Evolutionary conservation across 2,329 filamentous ascomycete species (phyloP).

Genomic region (Moelleriella libera): DNA sequence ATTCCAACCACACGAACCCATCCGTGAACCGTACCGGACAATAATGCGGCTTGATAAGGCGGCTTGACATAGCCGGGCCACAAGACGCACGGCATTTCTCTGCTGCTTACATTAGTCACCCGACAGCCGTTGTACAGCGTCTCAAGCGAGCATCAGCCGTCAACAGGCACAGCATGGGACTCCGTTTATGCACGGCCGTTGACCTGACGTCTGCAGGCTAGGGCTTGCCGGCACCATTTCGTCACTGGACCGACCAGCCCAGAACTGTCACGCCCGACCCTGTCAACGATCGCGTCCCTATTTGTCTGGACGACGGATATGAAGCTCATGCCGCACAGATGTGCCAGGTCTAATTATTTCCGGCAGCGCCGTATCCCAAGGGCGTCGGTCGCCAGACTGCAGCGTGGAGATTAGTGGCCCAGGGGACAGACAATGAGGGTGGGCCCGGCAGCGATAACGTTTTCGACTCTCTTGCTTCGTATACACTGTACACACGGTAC

Average conservation of each 20-base stretch:
- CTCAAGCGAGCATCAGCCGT: neutral
- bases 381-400: no score
- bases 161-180: neutral
- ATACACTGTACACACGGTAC: no score
- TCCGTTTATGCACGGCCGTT: neutral
- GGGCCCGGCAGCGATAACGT: no score
- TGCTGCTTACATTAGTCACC: neutral
- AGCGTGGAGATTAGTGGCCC: no score
- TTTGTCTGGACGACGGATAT: no score
- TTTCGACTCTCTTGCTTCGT: no score
- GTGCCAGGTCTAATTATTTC: no score
- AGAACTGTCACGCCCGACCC: neutral
- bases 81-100: neutral
- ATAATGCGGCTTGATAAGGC: neutral
- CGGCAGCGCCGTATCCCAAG: no score
- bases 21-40: neutral
- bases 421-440: no score
- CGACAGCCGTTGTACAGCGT: neutral
- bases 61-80: neutral
- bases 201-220: neutral
- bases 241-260: neutral
- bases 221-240: neutral
- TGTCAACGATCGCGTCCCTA: no score
- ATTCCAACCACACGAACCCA: neutral
- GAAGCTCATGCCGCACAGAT: no score